Percentiles rank a stretch among this genome's conserved stretches.
Conservation (phyloP, 257 asterid genomes). For the Primulina eburnea region DNA sequence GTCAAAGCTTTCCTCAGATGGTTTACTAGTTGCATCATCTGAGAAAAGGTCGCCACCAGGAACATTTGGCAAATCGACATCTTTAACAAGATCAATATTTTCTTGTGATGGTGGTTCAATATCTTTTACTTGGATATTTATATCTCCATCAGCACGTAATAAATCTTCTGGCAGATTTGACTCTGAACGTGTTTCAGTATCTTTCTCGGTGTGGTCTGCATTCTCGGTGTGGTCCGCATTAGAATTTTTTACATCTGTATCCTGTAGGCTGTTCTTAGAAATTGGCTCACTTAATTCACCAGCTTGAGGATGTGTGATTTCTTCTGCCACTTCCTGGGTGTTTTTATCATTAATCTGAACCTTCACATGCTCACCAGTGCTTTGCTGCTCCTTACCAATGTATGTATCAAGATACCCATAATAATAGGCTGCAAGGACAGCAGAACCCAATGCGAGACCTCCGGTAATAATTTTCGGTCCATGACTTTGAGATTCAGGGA, state of each 20-base stretch:
- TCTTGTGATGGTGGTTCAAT: constrained; percentile 31
- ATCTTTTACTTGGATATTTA: constrained; percentile 38
- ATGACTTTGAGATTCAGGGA: constrained; percentile 46
- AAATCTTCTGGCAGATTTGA: constrained; percentile 37
- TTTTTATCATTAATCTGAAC: constrained; percentile 23
- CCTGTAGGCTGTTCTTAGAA: constrained; percentile 30
- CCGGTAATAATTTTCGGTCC: constrained; percentile 58
- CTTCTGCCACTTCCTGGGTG: constrained; percentile 31
- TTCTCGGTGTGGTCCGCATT: constrained; percentile 33
- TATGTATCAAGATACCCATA: constrained; percentile 60
- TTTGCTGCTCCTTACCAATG: constrained; percentile 48
- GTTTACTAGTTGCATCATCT: constrained; percentile 43
- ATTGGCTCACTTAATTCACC: constrained; percentile 30
- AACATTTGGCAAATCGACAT: constrained; percentile 34
- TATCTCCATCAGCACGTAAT: constrained; percentile 37
- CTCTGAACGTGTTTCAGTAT: constrained; percentile 38
- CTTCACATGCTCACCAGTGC: constrained; percentile 34
- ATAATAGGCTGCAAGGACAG: constrained; percentile 60
- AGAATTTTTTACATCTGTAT: constrained; percentile 35
- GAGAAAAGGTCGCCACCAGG: constrained; percentile 36
- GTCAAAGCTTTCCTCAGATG: constrained; percentile 42
- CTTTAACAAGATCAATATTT: constrained; percentile 34
- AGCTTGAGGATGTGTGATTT: constrained; percentile 29
- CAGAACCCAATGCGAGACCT: constrained; percentile 70
- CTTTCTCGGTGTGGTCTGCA: constrained; percentile 41